Conservation (phyloP, 192 early-diverging fungal genomes). For the Coemansia biformis region DNA sequence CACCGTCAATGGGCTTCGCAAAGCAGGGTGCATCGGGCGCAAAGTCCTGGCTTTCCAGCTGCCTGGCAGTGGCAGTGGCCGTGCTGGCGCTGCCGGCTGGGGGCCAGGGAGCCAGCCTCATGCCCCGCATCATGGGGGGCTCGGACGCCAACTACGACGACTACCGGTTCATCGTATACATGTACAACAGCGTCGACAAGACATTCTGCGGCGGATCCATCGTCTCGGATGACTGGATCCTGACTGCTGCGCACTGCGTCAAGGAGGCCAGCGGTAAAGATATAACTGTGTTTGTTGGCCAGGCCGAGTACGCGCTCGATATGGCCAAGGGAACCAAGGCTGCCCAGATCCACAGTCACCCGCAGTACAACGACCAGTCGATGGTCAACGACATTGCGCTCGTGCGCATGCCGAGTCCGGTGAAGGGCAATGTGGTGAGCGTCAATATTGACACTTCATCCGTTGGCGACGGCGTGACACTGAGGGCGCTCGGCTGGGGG, state of each 20-base stretch:
- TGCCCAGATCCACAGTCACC: constrained; percentile 34
- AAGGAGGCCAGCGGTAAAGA: constrained; percentile 18
- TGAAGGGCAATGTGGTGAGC: constrained; percentile 15
- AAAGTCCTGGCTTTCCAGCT: constrained; percentile 1
- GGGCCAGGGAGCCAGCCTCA: constrained; percentile 5
- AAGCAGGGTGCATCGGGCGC: too few species aligned
- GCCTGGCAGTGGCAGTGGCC: background rate
- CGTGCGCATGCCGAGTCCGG: constrained; percentile 15
- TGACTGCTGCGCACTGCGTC: constrained; percentile 54
- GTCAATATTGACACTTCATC: constrained; percentile 18
- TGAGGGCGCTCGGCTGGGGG: constrained; percentile 49
- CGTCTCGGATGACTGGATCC: constrained; percentile 40
- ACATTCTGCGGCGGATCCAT: constrained; percentile 50
- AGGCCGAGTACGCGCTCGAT: constrained; percentile 27
- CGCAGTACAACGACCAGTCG: constrained; percentile 43
- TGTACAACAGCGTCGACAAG: constrained; percentile 28
- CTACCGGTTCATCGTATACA: constrained; percentile 46
- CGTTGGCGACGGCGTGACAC: constrained; percentile 32
- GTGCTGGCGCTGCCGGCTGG: constrained; percentile 6
- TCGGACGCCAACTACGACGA: constrained; percentile 18
- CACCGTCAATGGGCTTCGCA: background rate
- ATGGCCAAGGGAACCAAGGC: constrained; percentile 22
- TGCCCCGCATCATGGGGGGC: constrained; percentile 50
- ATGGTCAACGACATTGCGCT: constrained; percentile 53
- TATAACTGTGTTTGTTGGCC: constrained; percentile 32